phyloP scores from a whole-genome alignment of 2,329 filamentous ascomycete species.

The Trichoderma simmonsii region DNA sequence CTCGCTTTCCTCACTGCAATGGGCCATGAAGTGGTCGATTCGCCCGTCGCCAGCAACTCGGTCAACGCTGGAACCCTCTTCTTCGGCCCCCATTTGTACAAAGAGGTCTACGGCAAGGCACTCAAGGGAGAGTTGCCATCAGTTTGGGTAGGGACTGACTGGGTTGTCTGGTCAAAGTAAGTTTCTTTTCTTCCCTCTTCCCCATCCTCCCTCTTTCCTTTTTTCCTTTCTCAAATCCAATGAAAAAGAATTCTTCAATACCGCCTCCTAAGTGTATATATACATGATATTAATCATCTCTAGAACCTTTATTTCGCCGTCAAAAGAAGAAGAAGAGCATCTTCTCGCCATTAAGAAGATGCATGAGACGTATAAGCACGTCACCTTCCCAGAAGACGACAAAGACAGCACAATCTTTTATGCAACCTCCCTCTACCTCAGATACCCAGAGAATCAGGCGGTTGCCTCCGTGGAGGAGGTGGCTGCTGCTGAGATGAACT shows the following conservation, averaged over 20 bases:
- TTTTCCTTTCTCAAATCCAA: not conserved
- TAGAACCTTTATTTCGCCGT: not conserved
- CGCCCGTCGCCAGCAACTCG: slow-evolving; percentile 51
- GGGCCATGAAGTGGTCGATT: slow-evolving; percentile 45
- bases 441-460: not conserved
- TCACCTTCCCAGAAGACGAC: slow-evolving; percentile 21
- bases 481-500: too few species aligned
- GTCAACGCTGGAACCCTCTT: slow-evolving; percentile 51
- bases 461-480: not conserved
- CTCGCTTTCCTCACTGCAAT: slow-evolving; percentile 44
- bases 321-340: not conserved
- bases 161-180: slow-evolving; percentile 50
- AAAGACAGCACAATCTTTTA: slow-evolving; percentile 19
- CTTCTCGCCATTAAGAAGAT: slow-evolving; percentile 16
- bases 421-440: slow-evolving; percentile 23
- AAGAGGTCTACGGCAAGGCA: slow-evolving; percentile 49
- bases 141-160: slow-evolving; percentile 57
- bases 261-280: not conserved
- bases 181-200: slow-evolving; percentile 21
- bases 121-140: slow-evolving; percentile 46
- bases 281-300: not conserved
- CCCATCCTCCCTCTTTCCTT: not conserved
- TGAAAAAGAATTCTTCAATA: not conserved
- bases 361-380: slow-evolving; percentile 19
- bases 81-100: slow-evolving; percentile 62